Evolutionary conservation across 768 basidiomycete genomes (phyloP), one percentile per base, ranked within the genome.

Genomic region (Trametes gibbosa): DNA sequence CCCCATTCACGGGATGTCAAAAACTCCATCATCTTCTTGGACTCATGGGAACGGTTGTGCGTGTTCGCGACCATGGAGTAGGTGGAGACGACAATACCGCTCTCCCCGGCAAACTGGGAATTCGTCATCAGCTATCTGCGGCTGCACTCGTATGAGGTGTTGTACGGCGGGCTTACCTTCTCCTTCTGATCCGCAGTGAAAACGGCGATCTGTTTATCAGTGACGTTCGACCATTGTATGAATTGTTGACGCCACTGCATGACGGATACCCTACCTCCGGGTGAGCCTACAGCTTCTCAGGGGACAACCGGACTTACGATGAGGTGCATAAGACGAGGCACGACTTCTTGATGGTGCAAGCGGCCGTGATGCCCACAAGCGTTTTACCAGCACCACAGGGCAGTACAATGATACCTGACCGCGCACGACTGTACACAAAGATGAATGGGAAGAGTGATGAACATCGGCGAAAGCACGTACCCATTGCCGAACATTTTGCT

Each of bases 401-500:
- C 21, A 99, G 79, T 1, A 99, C 97, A 62, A 99, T 98, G 66
- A 99, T 98, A 2, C 97, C 97, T 43, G 94, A 97, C 55, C 97
- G 85, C 46, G 97, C 97, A 70, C 97, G 95, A 50, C 95, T 95
- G 58, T 10, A 37, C n/a, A 64, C 66, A n/a, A n/a, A 55, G 19
- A 41, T 56, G 27, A 63, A 66, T 43, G 45, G 58, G 14, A 29
- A 23, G 46, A 29, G 27, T 24, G n/a, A 61, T 48, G 48, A 53
- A 50, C 21, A 49, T 42, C 45, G 46, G 48, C 58, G 13, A 32
- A 51, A 3, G 25, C 13, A 63, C 81, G 53, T 73, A 94, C 92
- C 95, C 97, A 72, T 99, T 98, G 53, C 97, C 96, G 73, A 99
- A 99, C 97, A 99, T 99, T 76, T 99, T 99, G 65, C 93, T 95